Conservation (phyloP, 2,329 filamentous ascomycete genomes). For the Paracoccidioides brasiliensis region DNA sequence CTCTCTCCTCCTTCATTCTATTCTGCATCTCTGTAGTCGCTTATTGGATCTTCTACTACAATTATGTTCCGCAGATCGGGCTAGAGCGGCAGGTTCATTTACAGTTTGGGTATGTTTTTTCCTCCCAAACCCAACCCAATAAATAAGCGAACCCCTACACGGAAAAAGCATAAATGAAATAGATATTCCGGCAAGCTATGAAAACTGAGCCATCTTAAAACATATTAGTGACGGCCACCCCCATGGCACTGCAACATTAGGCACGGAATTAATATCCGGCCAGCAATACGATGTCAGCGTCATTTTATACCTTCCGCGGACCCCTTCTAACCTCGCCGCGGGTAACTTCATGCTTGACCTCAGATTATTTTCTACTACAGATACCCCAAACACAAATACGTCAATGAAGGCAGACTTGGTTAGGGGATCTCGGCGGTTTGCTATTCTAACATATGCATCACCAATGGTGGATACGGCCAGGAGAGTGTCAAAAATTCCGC, state of each 20-base stretch:
- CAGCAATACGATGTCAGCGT: conserved; percentile 80
- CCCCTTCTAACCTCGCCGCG: conserved; percentile 56
- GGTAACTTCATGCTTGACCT: conserved; percentile 92
- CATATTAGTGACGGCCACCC: conserved; percentile 32
- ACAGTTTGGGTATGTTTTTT: conserved; percentile 44
- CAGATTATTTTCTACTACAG: conserved; percentile 47
- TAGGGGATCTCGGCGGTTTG: conserved; percentile 56
- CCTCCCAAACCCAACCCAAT: not conserved
- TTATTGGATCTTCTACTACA: conserved; percentile 55
- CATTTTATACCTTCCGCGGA: conserved; percentile 62
- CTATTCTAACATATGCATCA: conserved; percentile 68
- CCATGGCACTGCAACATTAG: conserved; percentile 40
- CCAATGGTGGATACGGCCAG: conserved; percentile 50
- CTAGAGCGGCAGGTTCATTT: conserved; percentile 51
- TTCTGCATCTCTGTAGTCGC: conserved; percentile 46
- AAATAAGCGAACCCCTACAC: not conserved
- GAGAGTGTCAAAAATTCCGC: conserved; percentile 50
- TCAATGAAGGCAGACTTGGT: conserved; percentile 28
- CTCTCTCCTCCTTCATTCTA: conserved; percentile 41
- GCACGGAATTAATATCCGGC: conserved; percentile 46
- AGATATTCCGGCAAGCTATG: not conserved
- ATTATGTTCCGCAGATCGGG: conserved; percentile 53
- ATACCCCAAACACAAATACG: conserved; percentile 17
- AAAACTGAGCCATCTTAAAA: not conserved
- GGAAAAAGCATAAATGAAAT: too few species aligned